Conservation (phyloP, 2,329 filamentous ascomycete genomes). For the Xylaria sp. region DNA sequence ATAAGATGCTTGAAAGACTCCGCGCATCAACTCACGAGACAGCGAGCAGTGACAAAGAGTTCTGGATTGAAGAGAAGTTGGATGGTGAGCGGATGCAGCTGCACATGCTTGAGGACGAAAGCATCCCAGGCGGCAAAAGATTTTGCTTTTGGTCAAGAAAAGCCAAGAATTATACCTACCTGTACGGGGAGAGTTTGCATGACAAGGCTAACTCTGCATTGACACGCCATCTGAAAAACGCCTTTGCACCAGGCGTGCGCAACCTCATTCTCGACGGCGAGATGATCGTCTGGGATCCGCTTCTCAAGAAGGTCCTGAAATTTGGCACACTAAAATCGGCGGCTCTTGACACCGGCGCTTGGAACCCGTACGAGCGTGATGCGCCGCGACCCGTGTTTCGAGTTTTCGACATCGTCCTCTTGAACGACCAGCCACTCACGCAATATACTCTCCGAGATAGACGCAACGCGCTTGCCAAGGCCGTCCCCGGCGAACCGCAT, state of each 20-base stretch:
- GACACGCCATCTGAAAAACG: slow-evolving; percentile 80
- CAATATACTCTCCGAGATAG: slow-evolving; percentile 86
- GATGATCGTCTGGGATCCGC: slow-evolving; percentile 98
- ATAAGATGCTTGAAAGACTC: slow-evolving; percentile 79
- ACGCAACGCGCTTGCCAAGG: slow-evolving; percentile 76
- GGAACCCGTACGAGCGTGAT: slow-evolving; percentile 72
- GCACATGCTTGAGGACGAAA: slow-evolving; percentile 82
- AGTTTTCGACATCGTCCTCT: slow-evolving; percentile 89
- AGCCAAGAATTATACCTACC: slow-evolving; percentile 94
- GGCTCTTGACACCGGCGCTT: slow-evolving; percentile 81
- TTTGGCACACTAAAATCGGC: slow-evolving; percentile 96
- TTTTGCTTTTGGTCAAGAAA: slow-evolving; percentile 96
- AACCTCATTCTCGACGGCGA: slow-evolving; percentile 95
- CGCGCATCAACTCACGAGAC: slow-evolving; percentile 61
- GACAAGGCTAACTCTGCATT: slow-evolving; percentile 83
- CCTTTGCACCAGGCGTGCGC: slow-evolving; percentile 80
- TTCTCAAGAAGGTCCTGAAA: slow-evolving; percentile 82
- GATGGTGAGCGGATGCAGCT: slow-evolving; percentile 98
- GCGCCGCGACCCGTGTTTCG: slow-evolving; percentile 81
- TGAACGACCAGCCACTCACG: slow-evolving; percentile 84
- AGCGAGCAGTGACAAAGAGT: slow-evolving; percentile 74
- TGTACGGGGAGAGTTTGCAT: slow-evolving; percentile 83
- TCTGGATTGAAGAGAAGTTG: slow-evolving; percentile 98
- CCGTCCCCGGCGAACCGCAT: slow-evolving; percentile 75
- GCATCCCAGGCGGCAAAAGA: slow-evolving; percentile 72